Evolutionary conservation across 2,329 filamentous ascomycete species (phyloP).

Genomic region (Cladosporium phlei): DNA sequence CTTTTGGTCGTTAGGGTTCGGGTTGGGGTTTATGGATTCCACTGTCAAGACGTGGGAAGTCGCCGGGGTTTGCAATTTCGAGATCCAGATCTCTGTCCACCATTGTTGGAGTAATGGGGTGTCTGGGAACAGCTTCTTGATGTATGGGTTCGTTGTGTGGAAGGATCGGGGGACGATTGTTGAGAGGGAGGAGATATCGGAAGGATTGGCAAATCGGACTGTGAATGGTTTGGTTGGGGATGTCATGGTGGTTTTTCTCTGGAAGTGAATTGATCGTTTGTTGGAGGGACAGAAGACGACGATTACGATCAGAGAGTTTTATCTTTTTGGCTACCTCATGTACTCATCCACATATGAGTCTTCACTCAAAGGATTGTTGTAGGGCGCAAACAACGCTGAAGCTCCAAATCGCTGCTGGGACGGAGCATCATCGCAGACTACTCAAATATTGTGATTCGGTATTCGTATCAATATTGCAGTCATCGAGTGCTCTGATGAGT

Average conservation of each 20-base stretch:
- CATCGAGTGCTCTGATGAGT: no score
- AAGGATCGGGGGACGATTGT: conserved; percentile 27
- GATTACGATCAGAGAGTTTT: no score
- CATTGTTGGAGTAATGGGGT: conserved; percentile 20
- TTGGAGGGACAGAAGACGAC: background rate
- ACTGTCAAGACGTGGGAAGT: conserved; percentile 18
- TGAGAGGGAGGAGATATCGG: conserved; percentile 19
- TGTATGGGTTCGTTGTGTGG: conserved; percentile 23
- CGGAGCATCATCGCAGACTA: no score
- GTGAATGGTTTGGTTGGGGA: background rate
- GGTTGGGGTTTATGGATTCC: conserved; percentile 7
- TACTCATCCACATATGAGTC: background rate
- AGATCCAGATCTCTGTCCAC: conserved; percentile 21
- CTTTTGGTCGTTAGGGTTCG: conserved; percentile 1
- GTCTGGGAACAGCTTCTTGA: conserved; percentile 21
- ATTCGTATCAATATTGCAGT: no score
- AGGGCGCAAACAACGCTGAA: no score
- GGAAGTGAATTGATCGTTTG: background rate
- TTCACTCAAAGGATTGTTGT: no score
- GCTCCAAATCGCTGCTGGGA: no score
- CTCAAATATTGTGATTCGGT: no score
- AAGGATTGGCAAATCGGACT: background rate
- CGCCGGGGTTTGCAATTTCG: conserved; percentile 15
- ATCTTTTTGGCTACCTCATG: no score
- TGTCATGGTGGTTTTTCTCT: background rate